Percentiles rank a stretch among this genome's conserved stretches.
Evolutionary conservation across 805 yeast genomes (phyloP).

Genomic region (Dipodascus albidus): DNA sequence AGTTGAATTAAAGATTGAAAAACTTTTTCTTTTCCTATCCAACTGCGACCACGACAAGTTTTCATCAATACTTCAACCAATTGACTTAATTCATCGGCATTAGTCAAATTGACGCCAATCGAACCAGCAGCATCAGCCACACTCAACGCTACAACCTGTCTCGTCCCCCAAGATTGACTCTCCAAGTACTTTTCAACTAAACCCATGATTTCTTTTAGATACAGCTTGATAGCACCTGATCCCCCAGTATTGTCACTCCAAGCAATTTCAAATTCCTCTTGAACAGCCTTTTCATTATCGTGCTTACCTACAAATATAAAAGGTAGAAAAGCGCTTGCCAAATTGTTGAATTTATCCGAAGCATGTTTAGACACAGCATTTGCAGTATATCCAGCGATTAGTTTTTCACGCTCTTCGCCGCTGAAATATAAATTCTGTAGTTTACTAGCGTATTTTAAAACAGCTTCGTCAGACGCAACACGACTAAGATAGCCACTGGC

Average conservation of each 20-base stretch:
- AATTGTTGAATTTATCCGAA: slow-evolving; percentile 50
- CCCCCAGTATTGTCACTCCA: slow-evolving; percentile 82
- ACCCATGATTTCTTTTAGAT: slow-evolving; percentile 53
- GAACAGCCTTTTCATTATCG: slow-evolving; percentile 40
- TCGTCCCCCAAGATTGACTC: slow-evolving; percentile 48
- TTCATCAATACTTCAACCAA: slow-evolving; percentile 44
- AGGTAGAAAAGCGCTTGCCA: slow-evolving; percentile 61
- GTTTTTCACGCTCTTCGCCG: slow-evolving; percentile 35
- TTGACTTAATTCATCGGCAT: slow-evolving; percentile 12
- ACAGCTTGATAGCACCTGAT: slow-evolving; percentile 53
- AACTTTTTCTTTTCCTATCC: slow-evolving; percentile 78
- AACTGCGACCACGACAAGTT: slow-evolving; percentile 66
- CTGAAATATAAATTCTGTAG: slow-evolving; percentile 48
- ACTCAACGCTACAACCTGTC: slow-evolving; percentile 61
- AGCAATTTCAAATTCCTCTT: slow-evolving; percentile 41
- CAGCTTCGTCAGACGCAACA: slow-evolving; percentile 40
- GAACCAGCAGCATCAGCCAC: slow-evolving; percentile 46
- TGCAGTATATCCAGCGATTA: slow-evolving; percentile 48
- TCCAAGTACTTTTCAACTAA: slow-evolving; percentile 39
- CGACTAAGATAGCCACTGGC: slow-evolving; percentile 73
- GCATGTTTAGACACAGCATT: slow-evolving; percentile 60
- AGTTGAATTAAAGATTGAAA: slow-evolving; percentile 58
- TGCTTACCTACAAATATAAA: slow-evolving; percentile 67
- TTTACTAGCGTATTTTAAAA: slow-evolving; percentile 41
- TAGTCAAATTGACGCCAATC: slow-evolving; percentile 22